Evolutionary conservation across 2,329 filamentous ascomycete genomes (phyloP), one percentile per base, ranked within the genome.

Genomic region (Incumbomyces lentus): DNA sequence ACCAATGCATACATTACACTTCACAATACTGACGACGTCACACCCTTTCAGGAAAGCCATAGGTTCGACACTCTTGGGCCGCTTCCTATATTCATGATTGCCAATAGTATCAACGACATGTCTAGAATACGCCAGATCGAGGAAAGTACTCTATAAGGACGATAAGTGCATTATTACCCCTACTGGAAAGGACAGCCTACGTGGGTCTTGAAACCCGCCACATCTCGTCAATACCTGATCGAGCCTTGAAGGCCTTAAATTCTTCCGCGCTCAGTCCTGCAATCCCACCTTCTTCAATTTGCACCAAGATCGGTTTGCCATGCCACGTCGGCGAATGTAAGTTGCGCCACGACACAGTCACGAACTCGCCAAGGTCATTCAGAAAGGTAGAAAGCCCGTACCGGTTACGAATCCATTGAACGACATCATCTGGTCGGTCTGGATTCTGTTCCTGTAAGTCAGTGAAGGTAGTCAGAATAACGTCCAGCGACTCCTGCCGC

Each of bases 281-380:
- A 11, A 58, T 30, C 32, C 53, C 50, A 6, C 56, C 57, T 16
- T 56, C 56, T 33, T 49, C 54, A 2, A 54, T 48, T 39, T 62
- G 55, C 5, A 55, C 59, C 17, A 56, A 52, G 8, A 53, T 58
- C 30, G 57, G 62, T 51, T 58, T 58, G 12, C 52, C 52, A 38
- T 45, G 22, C 42, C 42, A 45, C 10, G 29, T 26, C 3, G 12
- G 16, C 14, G 12, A 10, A 16, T 48, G 49, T 11, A 39, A 31
- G 3, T 38, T 29, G 5, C 26, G 17, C 50, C 52, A 55, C 6
- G 51, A 31, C 16, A 33, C 36, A 5, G 37, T 30, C 16, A 57
- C 16, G 41, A 52, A 52, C 1, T 26, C 6, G 6, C 45, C 35
- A 4, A 57, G 30, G 13, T 46, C 47, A 13, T 39, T 19, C 29